Conservation (phyloP, 2,329 filamentous ascomycete species). For the Diaporthe helianthi region DNA sequence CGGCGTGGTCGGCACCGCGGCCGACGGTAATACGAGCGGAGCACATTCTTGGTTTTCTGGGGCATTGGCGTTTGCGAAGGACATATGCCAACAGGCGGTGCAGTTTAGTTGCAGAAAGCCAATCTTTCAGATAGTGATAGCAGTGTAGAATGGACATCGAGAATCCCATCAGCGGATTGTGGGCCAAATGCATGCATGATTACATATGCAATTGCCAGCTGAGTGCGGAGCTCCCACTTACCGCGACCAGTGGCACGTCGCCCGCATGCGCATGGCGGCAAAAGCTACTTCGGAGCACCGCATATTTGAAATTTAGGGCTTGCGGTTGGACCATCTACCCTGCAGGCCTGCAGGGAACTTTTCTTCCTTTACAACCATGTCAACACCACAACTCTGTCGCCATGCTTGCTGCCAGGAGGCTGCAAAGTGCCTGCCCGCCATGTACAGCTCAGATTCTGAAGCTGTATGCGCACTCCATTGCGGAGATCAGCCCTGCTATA, state of each 20-base stretch:
- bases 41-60: slow-evolving; percentile 2
- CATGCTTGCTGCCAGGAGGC: slow-evolving; percentile 50
- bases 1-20: background rate
- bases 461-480: slow-evolving; percentile 47
- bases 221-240: background rate
- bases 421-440: slow-evolving; percentile 47
- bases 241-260: slow-evolving; percentile 23
- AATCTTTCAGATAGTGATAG: background rate
- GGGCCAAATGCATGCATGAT: slow-evolving; percentile 5
- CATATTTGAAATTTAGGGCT: slow-evolving; percentile 34
- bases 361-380: background rate
- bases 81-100: slow-evolving; percentile 6
- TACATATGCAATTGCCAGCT: slow-evolving; percentile 1
- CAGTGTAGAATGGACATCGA: background rate
- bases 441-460: slow-evolving; percentile 47
- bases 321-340: slow-evolving; percentile 28
- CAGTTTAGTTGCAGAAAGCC: background rate
- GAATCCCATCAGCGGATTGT: background rate
- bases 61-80: slow-evolving; percentile 32
- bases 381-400: slow-evolving; percentile 27
- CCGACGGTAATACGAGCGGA: background rate
- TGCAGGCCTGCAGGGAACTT: background rate
- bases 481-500: slow-evolving; percentile 33
- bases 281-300: background rate
- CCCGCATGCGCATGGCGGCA: slow-evolving; percentile 29